Evolutionary conservation across 169 alveolate genomes (phyloP), one percentile per base, ranked within the genome.

Genomic region (Plasmodium reichenowi): DNA sequence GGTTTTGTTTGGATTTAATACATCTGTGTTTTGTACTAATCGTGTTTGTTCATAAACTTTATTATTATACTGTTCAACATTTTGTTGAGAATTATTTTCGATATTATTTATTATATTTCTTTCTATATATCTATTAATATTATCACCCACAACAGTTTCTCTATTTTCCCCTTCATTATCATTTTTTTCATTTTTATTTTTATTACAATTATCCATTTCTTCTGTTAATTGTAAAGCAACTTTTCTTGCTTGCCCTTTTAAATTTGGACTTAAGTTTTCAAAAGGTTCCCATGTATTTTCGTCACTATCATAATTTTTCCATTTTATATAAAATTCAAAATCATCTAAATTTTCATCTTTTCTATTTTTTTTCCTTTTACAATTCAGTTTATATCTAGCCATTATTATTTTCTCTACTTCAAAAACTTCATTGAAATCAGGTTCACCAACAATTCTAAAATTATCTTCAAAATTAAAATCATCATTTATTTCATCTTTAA

Each of bases 241-340:
- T 68, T 68, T 70, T 68, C 75, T 56, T 32, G 91, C 91, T 48
- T 71, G 73, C 0, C 91, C 85, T 29, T 71, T 83, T 62, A 83
- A 70, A 13, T 56, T 71, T 8, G 85, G 58, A 72, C 91, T 70
- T 83, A 83, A 83, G 43, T 83, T 83, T 56, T 83, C 91, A 62
- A 83, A 83, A 2, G 91, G 91, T 12, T 83, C 91, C 91, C 91
- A 83, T 13, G 86, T 83, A 43, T 83, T 83, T n/a, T 83, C 86
- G 68, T 83, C 91, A 54, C 85, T 71, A 38, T 83, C 91, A 73
- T 83, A 83, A 59, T 71, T 71, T 58, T 83, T 83, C 91, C 91
- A 83, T 63, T 83, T 83, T 43, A 83, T 83, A 43, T 68, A 83
- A 60, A 83, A 83, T 68, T 83, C 86, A 68, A 83, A 83, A 71